Evolutionary conservation across 2,329 filamentous ascomycete species (phyloP).

Genomic region (Cladosporium sp.): DNA sequence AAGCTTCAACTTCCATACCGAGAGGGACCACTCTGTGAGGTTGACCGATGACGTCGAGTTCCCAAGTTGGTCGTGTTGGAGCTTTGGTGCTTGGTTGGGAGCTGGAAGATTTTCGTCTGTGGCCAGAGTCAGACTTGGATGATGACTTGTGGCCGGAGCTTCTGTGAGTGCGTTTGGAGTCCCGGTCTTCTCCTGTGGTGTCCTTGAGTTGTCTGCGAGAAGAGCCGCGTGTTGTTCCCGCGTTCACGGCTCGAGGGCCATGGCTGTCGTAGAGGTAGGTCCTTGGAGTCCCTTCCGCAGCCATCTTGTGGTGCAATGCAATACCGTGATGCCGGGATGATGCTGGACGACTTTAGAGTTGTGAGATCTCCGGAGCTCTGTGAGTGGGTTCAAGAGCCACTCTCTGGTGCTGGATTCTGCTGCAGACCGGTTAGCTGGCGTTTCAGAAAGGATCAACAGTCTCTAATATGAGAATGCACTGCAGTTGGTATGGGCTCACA

Average conservation of each 20-base stretch:
- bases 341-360: not conserved
- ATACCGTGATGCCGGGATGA: constrained; percentile 3
- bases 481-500: constrained; percentile 13
- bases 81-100: constrained; percentile 11
- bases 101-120: constrained; percentile 22
- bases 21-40: constrained; percentile 23
- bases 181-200: constrained; percentile 6
- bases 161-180: constrained; percentile 4
- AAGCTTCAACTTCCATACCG: constrained; percentile 27
- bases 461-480: constrained; percentile 4
- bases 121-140: constrained; percentile 25
- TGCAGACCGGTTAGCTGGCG: constrained; percentile 5
- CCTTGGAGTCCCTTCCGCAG: constrained; percentile 7
- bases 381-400: not conserved
- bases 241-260: constrained; percentile 28
- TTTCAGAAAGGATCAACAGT: constrained; percentile 8
- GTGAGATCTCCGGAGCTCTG: no score
- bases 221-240: constrained; percentile 9
- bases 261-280: constrained; percentile 26
- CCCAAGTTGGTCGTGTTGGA: constrained; percentile 23
- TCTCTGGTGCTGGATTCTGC: not conserved
- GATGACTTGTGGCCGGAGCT: constrained; percentile 18
- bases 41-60: constrained; percentile 31
- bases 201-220: constrained; percentile 11
- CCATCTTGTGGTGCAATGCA: constrained; percentile 3